These are phyloP conservation scores for Coleophoma cylindrospora DNA, from an alignment of 2,329 filamentous ascomycete genomes.

Conservation along the genomic window DNA sequence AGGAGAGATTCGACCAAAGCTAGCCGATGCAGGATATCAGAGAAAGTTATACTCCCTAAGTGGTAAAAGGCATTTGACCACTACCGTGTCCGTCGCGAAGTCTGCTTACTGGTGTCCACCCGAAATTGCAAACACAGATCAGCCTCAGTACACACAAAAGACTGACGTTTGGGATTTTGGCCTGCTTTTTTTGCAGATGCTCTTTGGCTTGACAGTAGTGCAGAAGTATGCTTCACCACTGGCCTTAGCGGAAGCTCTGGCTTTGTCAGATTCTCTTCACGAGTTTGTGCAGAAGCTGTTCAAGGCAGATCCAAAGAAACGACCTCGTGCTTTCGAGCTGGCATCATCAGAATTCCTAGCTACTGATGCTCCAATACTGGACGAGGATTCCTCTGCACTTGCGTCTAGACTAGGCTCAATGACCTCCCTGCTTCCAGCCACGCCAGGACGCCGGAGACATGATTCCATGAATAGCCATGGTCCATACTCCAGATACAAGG, in stretches of 20 bases:
- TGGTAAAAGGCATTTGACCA: slow-evolving; percentile 44
- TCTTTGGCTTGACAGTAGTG: slow-evolving; percentile 75
- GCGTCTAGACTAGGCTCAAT: slow-evolving; percentile 33
- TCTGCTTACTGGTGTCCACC: slow-evolving; percentile 82
- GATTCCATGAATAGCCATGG: slow-evolving; percentile 54
- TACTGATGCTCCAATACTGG: slow-evolving; percentile 55
- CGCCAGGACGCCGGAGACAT: slow-evolving; percentile 46
- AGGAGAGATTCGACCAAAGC: slow-evolving; percentile 66
- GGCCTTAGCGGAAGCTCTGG: slow-evolving; percentile 64
- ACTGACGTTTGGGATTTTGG: slow-evolving; percentile 96
- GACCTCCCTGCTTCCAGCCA: slow-evolving; percentile 35
- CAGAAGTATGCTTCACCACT: slow-evolving; percentile 76
- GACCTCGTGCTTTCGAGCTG: slow-evolving; percentile 74
- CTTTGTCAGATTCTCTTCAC: slow-evolving; percentile 68
- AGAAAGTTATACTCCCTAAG: slow-evolving; percentile 59
- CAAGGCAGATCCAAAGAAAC: slow-evolving; percentile 75
- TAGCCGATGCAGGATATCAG: slow-evolving; percentile 71
- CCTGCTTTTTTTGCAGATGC: slow-evolving; percentile 87
- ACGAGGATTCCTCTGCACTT: slow-evolving; percentile 29
- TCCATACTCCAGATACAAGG: slow-evolving; percentile 60
- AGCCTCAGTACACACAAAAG: slow-evolving; percentile 64
- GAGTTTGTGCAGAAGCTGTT: slow-evolving; percentile 84
- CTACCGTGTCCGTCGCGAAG: slow-evolving; percentile 55
- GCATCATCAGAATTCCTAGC: slow-evolving; percentile 62
- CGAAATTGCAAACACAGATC: slow-evolving; percentile 62